A percentile compares a stretch with the other conserved stretches of the same genome.
Conservation (phyloP, 345 rosid genomes). For the Lenwebbia sp. region DNA sequence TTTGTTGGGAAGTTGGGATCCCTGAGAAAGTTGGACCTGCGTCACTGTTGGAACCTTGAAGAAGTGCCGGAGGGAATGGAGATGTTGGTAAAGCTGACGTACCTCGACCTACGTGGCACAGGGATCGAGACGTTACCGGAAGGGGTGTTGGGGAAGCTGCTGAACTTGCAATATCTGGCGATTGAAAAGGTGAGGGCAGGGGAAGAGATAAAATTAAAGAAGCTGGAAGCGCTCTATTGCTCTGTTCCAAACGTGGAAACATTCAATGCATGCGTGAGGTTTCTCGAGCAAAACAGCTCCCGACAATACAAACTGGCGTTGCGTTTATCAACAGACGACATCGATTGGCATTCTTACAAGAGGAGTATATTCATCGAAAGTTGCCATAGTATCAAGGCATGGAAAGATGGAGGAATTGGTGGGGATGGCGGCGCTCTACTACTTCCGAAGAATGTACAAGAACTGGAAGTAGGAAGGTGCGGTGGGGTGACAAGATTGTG, state of each 20-base stretch:
- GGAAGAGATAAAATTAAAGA: neutral
- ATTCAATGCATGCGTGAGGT: neutral
- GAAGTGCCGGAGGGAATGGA: conserved; percentile 8
- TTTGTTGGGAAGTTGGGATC: neutral
- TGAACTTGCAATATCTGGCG: neutral
- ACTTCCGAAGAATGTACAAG: neutral
- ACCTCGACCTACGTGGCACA: neutral
- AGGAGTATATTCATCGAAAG: neutral
- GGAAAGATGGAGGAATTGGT: neutral
- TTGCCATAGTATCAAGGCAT: neutral
- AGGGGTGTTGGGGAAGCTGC: neutral
- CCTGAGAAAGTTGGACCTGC: conserved; percentile 1
- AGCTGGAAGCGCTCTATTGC: neutral
- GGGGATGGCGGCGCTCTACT: neutral
- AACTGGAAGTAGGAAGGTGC: neutral
- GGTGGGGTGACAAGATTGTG: neutral
- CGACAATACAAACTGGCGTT: neutral
- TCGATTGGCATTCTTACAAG: neutral
- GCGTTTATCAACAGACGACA: no score
- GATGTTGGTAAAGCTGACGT: neutral
- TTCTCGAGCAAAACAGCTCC: neutral
- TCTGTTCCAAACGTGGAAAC: neutral
- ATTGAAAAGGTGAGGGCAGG: fast-evolving
- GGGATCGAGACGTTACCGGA: neutral
- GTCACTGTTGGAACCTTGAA: neutral